phyloP scores from a whole-genome alignment of 805 yeast species.

The Candida orba region DNA sequence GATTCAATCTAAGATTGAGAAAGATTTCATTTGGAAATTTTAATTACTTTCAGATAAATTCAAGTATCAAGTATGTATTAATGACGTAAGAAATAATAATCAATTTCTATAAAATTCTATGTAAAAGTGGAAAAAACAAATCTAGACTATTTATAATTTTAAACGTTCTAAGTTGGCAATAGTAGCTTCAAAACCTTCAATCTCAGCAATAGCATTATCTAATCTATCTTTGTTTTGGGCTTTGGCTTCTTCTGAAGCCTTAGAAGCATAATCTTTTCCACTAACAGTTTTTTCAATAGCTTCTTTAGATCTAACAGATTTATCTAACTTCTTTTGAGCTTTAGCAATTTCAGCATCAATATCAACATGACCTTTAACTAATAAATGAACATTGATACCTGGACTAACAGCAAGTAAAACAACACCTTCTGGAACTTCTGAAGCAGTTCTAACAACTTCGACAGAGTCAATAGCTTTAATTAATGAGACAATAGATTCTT shows the following conservation, averaged over 20 bases:
- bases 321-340: conserved; percentile 68
- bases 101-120: background rate
- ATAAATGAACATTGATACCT: conserved; percentile 75
- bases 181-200: conserved; percentile 83
- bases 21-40: conserved; percentile 54
- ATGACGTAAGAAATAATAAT: background rate
- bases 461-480: conserved; percentile 84
- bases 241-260: conserved; percentile 78
- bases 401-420: conserved; percentile 79
- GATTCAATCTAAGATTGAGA: conserved; percentile 39
- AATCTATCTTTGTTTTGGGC: conserved; percentile 63
- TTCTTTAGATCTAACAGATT: conserved; percentile 51
- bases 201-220: conserved; percentile 74
- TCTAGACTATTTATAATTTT: conserved; percentile 37
- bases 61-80: no score
- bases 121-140: background rate
- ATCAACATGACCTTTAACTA: conserved; percentile 93
- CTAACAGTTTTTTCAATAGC: conserved; percentile 62
- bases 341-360: conserved; percentile 85
- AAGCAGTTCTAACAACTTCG: conserved; percentile 47
- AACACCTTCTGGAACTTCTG: conserved; percentile 79
- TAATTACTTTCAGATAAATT: conserved; percentile 2
- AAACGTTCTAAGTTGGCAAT: conserved; percentile 77
- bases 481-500: conserved; percentile 81
- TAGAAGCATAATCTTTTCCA: conserved; percentile 73